Percentiles rank a stretch among this genome's conserved stretches.
Evolutionary conservation across 371 early-diverging fungal genomes (phyloP).

Genomic region (Ordospora colligata): DNA sequence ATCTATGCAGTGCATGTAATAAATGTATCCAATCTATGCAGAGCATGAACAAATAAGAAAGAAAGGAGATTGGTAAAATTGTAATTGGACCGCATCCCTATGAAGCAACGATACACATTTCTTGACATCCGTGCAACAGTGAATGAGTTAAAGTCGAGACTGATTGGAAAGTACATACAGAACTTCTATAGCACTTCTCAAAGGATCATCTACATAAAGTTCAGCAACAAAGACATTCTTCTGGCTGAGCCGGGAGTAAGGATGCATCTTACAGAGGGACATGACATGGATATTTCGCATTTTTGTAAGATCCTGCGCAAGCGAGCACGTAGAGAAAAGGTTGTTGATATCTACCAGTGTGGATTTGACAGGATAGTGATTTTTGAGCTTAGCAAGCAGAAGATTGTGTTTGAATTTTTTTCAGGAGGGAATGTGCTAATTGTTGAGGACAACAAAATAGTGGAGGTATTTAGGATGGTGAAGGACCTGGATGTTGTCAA

Average conservation of each 20-base stretch:
- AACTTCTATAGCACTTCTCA: constrained; percentile 58
- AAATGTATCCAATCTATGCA: not conserved
- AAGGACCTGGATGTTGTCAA: constrained; percentile 43
- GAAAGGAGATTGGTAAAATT: no score
- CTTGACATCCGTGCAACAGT: constrained; percentile 59
- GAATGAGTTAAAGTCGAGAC: constrained; percentile 54
- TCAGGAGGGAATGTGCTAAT: constrained; percentile 60
- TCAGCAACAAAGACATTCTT: constrained; percentile 59
- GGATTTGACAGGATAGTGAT: constrained; percentile 60
- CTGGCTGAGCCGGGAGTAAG: constrained; percentile 61
- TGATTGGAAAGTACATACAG: constrained; percentile 54
- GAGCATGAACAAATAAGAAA: no score
- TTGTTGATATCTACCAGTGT: constrained; percentile 54
- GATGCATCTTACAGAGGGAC: constrained; percentile 52
- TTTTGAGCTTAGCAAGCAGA: constrained; percentile 44
- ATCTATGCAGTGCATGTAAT: not conserved
- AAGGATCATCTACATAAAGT: constrained; percentile 54
- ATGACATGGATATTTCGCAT: constrained; percentile 57
- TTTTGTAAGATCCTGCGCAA: constrained; percentile 56
- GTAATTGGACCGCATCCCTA: not conserved
- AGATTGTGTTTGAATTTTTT: constrained; percentile 60
- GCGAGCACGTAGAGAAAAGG: constrained; percentile 43
- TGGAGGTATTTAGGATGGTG: constrained; percentile 49
- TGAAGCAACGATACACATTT: constrained; percentile 61
- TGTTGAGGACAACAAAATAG: constrained; percentile 49